These are phyloP conservation scores for Monascus purpureus DNA, from an alignment of 495 filamentous ascomycete species.

Conservation along the genomic window DNA sequence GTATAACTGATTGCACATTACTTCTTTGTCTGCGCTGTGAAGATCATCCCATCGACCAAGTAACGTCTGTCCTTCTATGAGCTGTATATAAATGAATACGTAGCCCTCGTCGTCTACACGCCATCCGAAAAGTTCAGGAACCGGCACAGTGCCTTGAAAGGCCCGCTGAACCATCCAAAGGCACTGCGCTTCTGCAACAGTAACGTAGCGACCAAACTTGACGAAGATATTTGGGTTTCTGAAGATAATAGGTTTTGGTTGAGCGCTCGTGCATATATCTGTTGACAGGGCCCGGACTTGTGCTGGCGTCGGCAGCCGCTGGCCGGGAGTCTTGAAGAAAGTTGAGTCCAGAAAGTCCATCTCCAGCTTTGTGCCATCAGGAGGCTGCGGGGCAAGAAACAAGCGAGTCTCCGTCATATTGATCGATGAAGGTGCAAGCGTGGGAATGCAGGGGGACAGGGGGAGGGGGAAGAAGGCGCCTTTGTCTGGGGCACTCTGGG, in stretches of 20 bases:
- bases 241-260: conserved; percentile 17
- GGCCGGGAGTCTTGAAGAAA: conserved; percentile 9
- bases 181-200: conserved; percentile 26
- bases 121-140: conserved; percentile 36
- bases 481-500: too few relatives aligned
- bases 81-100: conserved; percentile 36
- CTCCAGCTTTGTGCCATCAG: conserved; percentile 7
- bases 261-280: conserved; percentile 3
- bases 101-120: conserved; percentile 20
- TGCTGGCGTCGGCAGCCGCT: conserved; percentile 8
- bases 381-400: conserved; percentile 1
- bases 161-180: conserved; percentile 24
- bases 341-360: conserved; percentile 13
- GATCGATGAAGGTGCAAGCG: too few relatives aligned
- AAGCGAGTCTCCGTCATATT: too few relatives aligned
- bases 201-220: conserved; percentile 28
- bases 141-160: conserved; percentile 21
- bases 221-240: conserved; percentile 26
- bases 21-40: conserved; percentile 13
- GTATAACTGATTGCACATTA: conserved; percentile 22
- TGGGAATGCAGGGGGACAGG: too few relatives aligned
- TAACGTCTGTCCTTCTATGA: conserved; percentile 24
- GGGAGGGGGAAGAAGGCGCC: too few relatives aligned
- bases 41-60: conserved; percentile 22
- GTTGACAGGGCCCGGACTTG: conserved; percentile 12